Evolutionary conservation across 805 yeast species (phyloP).

Genomic region (Sugiyamaella valdiviana): DNA sequence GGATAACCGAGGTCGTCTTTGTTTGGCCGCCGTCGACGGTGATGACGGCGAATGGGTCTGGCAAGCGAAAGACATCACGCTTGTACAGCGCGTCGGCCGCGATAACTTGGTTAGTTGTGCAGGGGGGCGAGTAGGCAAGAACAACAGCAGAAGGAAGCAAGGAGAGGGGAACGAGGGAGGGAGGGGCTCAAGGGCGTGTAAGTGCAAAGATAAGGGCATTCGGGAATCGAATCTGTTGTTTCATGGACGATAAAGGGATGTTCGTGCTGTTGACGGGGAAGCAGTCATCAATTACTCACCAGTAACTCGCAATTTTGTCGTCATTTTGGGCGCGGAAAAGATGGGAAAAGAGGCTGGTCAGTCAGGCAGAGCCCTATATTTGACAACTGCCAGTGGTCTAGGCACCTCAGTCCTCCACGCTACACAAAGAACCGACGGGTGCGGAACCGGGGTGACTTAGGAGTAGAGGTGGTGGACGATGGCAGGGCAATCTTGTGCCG

Average conservation of each 20-base stretch:
- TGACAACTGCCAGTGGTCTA: constrained; percentile 11
- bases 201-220: no score
- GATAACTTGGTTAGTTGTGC: constrained; percentile 45
- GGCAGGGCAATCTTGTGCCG: neutral
- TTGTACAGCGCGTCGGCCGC: constrained; percentile 96
- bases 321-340: neutral
- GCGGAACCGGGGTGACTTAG: neutral
- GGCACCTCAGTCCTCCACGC: neutral
- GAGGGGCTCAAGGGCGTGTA: no score
- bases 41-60: constrained; percentile 96
- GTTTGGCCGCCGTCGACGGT: constrained; percentile 98
- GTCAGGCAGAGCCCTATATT: constrained; percentile 17
- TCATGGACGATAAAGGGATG: no score
- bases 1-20: constrained; percentile 87
- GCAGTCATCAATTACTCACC: neutral
- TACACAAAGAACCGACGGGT: neutral
- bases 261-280: no score
- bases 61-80: constrained; percentile 88
- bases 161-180: no score
- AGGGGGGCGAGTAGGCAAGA: neutral
- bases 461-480: neutral
- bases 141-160: neutral
- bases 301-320: constrained; percentile 4
- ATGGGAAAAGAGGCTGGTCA: neutral
- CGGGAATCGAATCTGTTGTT: no score